Evolutionary conservation across 768 basidiomycete species (phyloP).

Genomic region (Naganishia vaughanmartiniae): DNA sequence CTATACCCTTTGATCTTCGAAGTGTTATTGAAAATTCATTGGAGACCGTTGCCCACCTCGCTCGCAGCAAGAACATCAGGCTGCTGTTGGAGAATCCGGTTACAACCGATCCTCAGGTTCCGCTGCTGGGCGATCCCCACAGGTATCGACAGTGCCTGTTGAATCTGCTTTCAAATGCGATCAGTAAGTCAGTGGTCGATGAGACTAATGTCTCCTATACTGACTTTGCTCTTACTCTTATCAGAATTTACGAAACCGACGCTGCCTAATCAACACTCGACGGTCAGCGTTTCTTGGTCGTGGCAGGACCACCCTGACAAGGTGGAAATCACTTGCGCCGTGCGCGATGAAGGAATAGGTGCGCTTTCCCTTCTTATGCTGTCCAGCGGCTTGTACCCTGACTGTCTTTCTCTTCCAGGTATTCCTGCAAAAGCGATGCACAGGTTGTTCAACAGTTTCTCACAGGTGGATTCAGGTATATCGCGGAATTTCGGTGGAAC

Average conservation of each 20-base stretch:
- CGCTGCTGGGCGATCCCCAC: constrained; percentile 42
- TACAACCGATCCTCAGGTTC: constrained; percentile 36
- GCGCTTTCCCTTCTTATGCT: neutral
- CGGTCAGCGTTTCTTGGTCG: constrained; percentile 34
- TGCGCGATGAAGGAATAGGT: constrained; percentile 46
- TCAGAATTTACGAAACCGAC: constrained; percentile 41
- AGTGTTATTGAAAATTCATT: constrained; percentile 40
- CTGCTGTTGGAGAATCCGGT: constrained; percentile 38
- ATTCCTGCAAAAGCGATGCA: constrained; percentile 42
- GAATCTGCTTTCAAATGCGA: constrained; percentile 42
- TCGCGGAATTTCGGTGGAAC: constrained; percentile 39
- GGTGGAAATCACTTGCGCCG: constrained; percentile 33
- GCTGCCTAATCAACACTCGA: neutral
- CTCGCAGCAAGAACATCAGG: constrained; percentile 42
- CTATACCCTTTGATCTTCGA: constrained; percentile 42
- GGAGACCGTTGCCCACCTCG: constrained; percentile 39
- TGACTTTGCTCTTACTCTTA: constrained; percentile 33
- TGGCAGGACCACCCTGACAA: constrained; percentile 24
- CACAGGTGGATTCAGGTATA: constrained; percentile 42
- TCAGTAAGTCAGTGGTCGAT: constrained; percentile 27
- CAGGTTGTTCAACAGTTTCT: constrained; percentile 42
- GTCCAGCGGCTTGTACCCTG: no score
- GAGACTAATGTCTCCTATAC: neutral
- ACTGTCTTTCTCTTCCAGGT: constrained; percentile 12
- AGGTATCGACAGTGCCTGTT: constrained; percentile 42